A percentile compares a stretch with the other conserved stretches of the same genome.
phyloP scores from a whole-genome alignment of 257 asterid species.

The Haberlea rhodopensis region DNA sequence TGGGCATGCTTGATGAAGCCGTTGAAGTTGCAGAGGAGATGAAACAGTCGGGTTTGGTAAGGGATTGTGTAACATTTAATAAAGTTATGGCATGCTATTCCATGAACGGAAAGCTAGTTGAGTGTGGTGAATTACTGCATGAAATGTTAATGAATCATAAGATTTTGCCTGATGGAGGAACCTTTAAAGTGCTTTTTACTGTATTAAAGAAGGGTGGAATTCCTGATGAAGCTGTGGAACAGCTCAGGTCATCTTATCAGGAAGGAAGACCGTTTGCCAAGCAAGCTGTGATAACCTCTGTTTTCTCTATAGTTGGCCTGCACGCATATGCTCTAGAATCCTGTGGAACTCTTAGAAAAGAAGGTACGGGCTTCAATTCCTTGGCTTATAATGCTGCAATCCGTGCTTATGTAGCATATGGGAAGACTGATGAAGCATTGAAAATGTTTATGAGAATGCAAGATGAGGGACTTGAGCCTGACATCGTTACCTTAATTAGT shows the following conservation, averaged over 20 bases:
- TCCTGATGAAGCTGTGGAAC: slow-evolving; percentile 55
- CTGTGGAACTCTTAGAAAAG: slow-evolving; percentile 47
- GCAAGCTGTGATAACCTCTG: slow-evolving; percentile 72
- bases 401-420: slow-evolving; percentile 60
- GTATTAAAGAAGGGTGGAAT: slow-evolving; percentile 70
- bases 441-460: slow-evolving; percentile 83
- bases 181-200: slow-evolving; percentile 66
- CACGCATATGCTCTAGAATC: slow-evolving; percentile 72
- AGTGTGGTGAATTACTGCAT: slow-evolving; percentile 74
- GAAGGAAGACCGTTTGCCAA: slow-evolving; percentile 67
- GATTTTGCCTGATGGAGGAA: slow-evolving; percentile 59
- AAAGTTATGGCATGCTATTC: slow-evolving; percentile 83
- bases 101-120: slow-evolving; percentile 53
- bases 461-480: slow-evolving; percentile 78
- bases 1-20: slow-evolving; percentile 89
- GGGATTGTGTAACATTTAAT: slow-evolving; percentile 56
- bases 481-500: slow-evolving; percentile 59
- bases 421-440: slow-evolving; percentile 65
- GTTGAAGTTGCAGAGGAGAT: slow-evolving; percentile 75
- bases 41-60: slow-evolving; percentile 58
- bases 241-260: slow-evolving; percentile 56
- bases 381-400: slow-evolving; percentile 80
- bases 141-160: slow-evolving; percentile 63
- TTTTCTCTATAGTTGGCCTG: slow-evolving; percentile 62
- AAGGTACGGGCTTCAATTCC: slow-evolving; percentile 42